Evolutionary conservation across 805 yeast species (phyloP).

Genomic region (Ogataea ramenticola): DNA sequence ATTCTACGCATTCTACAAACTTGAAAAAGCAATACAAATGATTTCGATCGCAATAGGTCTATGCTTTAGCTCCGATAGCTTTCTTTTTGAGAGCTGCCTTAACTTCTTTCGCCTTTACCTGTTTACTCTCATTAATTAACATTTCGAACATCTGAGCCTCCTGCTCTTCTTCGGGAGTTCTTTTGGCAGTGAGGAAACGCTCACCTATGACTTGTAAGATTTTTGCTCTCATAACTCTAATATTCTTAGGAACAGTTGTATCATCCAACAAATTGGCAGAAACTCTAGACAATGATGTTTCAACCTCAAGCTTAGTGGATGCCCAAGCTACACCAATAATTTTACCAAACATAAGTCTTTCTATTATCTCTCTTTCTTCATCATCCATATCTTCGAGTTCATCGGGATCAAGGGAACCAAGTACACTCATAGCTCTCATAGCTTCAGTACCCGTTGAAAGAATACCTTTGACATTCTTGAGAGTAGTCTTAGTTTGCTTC

Average conservation of each 20-base stretch:
- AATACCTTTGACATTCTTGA: conserved; percentile 65
- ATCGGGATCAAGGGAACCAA: conserved; percentile 47
- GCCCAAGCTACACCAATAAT: conserved; percentile 82
- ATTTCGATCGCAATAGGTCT: too few relatives aligned
- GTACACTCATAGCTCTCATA: conserved; percentile 68
- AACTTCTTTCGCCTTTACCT: conserved; percentile 21
- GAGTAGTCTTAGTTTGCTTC: conserved; percentile 67
- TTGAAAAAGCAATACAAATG: background rate
- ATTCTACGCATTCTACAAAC: background rate
- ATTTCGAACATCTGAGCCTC: conserved; percentile 77
- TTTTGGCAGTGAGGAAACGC: conserved; percentile 48
- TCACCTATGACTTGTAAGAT: conserved; percentile 54
- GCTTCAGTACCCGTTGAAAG: conserved; percentile 73
- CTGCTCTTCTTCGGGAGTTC: conserved; percentile 65
- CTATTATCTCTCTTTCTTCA: conserved; percentile 51
- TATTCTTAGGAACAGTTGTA: conserved; percentile 37
- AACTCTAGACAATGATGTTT: conserved; percentile 62
- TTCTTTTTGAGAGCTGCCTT: conserved; percentile 4
- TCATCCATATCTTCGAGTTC: conserved; percentile 34
- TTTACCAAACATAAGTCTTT: conserved; percentile 69
- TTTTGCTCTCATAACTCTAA: conserved; percentile 54
- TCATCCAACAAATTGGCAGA: conserved; percentile 63
- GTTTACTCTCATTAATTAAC: conserved; percentile 26
- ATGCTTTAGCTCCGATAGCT: conserved; percentile 10
- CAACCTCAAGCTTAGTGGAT: conserved; percentile 73